A percentile compares a stretch with the other conserved stretches of the same genome.
phyloP scores from a whole-genome alignment of 2,329 filamentous ascomycete genomes.

The Canariomyces notabilis region DNA sequence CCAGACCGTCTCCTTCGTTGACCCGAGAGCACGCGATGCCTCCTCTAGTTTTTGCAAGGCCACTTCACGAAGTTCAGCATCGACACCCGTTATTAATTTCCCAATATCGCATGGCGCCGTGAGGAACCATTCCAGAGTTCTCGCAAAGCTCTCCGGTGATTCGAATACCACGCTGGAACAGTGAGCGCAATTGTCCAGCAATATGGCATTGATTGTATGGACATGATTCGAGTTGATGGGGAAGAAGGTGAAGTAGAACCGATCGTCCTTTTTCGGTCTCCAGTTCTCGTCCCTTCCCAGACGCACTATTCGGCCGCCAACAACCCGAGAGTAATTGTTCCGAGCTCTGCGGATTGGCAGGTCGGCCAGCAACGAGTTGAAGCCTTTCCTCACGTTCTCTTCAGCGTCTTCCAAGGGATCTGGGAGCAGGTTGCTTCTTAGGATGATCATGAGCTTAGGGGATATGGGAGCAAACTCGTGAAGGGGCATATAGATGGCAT shows the following conservation, averaged over 20 bases:
- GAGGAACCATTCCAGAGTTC: constrained; percentile 27
- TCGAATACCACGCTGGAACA: constrained; percentile 28
- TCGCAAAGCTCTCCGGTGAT: constrained; percentile 18
- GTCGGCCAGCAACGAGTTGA: constrained; percentile 24
- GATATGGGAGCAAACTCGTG: constrained; percentile 26
- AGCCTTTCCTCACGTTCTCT: background rate
- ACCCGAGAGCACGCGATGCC: constrained; percentile 12
- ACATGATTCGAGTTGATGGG: constrained; percentile 25
- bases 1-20: constrained; percentile 3
- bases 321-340: constrained; percentile 26
- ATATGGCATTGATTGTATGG: constrained; percentile 29
- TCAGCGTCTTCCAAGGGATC: constrained; percentile 23
- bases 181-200: constrained; percentile 26
- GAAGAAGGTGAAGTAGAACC: constrained; percentile 31
- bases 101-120: constrained; percentile 12
- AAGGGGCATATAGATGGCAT: constrained; percentile 14
- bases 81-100: constrained; percentile 16
- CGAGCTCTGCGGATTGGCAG: constrained; percentile 27
- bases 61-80: constrained; percentile 3
- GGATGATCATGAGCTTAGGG: constrained; percentile 27
- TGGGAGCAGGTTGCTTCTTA: constrained; percentile 22
- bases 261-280: constrained; percentile 16
- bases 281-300: constrained; percentile 12
- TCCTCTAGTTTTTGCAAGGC: constrained; percentile 12
- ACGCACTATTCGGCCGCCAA: constrained; percentile 20